These are phyloP conservation scores for Pseudoturritis turrita DNA, from an alignment of 345 rosid genomes.

Conservation along the genomic window DNA sequence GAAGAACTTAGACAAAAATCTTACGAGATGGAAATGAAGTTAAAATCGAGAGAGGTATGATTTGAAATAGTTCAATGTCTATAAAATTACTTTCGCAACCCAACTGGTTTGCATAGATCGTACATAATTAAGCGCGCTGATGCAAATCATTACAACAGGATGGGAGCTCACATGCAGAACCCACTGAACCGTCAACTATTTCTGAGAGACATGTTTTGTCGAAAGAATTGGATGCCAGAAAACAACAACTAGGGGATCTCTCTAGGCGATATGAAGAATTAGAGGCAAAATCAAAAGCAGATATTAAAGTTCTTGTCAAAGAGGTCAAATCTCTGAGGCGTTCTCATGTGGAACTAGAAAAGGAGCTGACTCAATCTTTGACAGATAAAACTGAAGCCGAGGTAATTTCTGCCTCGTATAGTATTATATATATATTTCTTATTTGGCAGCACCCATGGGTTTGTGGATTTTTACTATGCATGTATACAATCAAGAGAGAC, in stretches of 20 bases:
- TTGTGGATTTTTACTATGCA: not conserved
- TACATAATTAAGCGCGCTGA: slow-evolving; percentile 14
- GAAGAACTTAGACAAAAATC: slow-evolving; percentile 84
- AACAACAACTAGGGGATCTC: slow-evolving; percentile 59
- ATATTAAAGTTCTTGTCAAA: slow-evolving; percentile 85
- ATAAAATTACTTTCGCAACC: not conserved
- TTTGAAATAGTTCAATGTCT: not conserved
- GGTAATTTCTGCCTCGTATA: slow-evolving; percentile 41
- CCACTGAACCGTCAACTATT: slow-evolving; percentile 32
- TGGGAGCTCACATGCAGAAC: slow-evolving; percentile 41
- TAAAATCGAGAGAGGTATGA: slow-evolving; percentile 67
- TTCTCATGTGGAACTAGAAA: slow-evolving; percentile 62
- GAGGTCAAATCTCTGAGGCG: slow-evolving; percentile 87
- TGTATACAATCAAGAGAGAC: not conserved
- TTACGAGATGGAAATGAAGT: slow-evolving; percentile 85
- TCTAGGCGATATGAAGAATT: slow-evolving; percentile 66
- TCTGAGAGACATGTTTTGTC: slow-evolving; percentile 39
- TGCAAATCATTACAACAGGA: slow-evolving; percentile 42
- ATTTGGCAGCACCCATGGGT: not conserved
- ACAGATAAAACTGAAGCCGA: slow-evolving; percentile 62
- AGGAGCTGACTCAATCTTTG: slow-evolving; percentile 52
- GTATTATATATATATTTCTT: slow-evolving; percentile 2
- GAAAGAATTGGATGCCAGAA: slow-evolving; percentile 64
- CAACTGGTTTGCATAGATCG: not conserved
- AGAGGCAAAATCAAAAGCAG: slow-evolving; percentile 92